Conservation (phyloP, 176 grass and related monocot genomes). For the Canna indica region DNA sequence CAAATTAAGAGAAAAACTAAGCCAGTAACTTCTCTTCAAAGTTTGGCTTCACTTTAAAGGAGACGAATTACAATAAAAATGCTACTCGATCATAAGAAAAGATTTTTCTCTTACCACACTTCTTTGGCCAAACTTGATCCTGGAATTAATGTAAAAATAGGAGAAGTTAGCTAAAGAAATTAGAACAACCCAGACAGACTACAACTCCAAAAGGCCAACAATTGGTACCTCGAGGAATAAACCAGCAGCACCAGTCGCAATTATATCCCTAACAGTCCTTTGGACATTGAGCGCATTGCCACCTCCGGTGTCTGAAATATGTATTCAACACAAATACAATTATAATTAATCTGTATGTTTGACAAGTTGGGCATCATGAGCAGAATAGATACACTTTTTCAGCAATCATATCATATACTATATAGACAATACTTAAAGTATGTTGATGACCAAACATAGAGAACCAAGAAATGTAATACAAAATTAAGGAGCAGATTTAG, state of each 20-base stretch:
- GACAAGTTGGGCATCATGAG: too few relatives aligned
- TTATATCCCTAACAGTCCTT: constrained; percentile 39
- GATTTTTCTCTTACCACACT: constrained; percentile 33
- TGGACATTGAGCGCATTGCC: constrained; percentile 41
- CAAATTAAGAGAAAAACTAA: neutral
- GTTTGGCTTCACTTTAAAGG: neutral
- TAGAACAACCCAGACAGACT: neutral
- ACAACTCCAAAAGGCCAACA: too few relatives aligned
- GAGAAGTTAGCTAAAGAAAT: neutral
- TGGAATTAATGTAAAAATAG: constrained; percentile 16
- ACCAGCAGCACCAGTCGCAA: constrained; percentile 37
- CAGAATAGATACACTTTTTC: too few relatives aligned
- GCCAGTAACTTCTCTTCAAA: neutral
- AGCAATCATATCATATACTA: too few relatives aligned
- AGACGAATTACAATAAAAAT: too few relatives aligned
- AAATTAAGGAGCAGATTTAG: too few relatives aligned
- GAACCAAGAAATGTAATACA: too few relatives aligned
- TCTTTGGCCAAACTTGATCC: constrained; percentile 54
- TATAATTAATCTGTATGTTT: too few relatives aligned
- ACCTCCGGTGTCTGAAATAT: constrained; percentile 39
- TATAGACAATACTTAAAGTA: too few relatives aligned
- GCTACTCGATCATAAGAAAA: neutral
- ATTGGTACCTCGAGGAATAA: constrained; percentile 36
- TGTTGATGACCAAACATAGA: too few relatives aligned
- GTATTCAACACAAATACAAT: too few relatives aligned